phyloP scores from a whole-genome alignment of 805 yeast genomes.

The Candida verbasci region DNA sequence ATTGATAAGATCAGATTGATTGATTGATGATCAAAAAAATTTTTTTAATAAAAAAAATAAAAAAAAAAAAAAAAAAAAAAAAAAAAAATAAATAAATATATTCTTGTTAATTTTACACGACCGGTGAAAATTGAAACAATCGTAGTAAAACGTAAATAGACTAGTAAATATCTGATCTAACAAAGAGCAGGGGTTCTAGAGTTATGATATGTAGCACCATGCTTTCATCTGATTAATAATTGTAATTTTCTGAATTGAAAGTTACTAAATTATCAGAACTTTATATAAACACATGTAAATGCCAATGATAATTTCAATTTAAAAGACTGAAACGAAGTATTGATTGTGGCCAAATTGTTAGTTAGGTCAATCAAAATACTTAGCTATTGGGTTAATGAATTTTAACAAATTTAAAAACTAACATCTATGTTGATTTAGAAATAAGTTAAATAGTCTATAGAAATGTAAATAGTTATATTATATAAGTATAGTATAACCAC shows the following conservation, averaged over 20 bases:
- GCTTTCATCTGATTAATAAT: constrained; percentile 41
- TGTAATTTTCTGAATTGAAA: constrained; percentile 3
- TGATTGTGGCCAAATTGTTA: constrained; percentile 70
- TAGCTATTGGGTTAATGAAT: constrained; percentile 42
- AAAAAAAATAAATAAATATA: neutral
- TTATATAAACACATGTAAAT: constrained; percentile 15
- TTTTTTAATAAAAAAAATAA: neutral
- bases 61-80: neutral
- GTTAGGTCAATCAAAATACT: constrained; percentile 62
- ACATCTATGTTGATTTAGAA: constrained; percentile 6
- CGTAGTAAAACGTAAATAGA: neutral
- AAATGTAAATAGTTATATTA: constrained; percentile 44
- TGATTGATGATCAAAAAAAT: neutral
- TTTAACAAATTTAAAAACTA: neutral
- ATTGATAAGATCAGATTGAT: no score
- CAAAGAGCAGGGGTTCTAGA: neutral
- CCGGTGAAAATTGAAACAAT: neutral
- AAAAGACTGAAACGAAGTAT: constrained; percentile 76
- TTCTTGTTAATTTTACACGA: no score
- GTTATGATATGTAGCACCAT: constrained; percentile 45
- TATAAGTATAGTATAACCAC: constrained; percentile 75
- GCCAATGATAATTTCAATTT: constrained; percentile 34
- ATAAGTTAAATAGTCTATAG: constrained; percentile 10
- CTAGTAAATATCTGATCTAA: no score
- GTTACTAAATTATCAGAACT: constrained; percentile 27